Evolutionary conservation across 164 flowering plant species (phyloP), one percentile per base, ranked within the genome.

Genomic region (Paratinospora sagittata): DNA sequence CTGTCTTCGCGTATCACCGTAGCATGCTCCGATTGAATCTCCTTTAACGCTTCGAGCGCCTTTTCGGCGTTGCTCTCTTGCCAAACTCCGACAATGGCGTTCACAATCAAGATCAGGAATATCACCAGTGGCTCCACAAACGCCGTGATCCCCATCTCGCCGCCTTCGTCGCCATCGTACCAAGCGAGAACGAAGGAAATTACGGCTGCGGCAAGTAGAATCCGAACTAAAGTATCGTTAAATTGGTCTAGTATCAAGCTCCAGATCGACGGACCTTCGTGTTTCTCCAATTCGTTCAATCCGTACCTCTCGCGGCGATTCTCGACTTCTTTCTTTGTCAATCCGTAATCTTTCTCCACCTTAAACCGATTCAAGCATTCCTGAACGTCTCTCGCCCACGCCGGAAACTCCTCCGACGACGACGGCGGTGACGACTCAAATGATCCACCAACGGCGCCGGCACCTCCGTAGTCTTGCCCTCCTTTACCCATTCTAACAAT

Each of bases 61-160:
- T 85, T 81, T 73, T 85, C 88, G 3, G 88, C 88, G 60, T 85
- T 85, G 76, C 52, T 85, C 77, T 85, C 88, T 55, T 85, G 88
- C 87, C 89, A 85, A 0, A 84, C 89, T 27, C 89, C 89, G 34
- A 84, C 89, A 66, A 81, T 66, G 45, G 89, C 89, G 57, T 85
- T 85, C 61, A 81, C 79, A 57, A 85, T 82, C 74, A 85, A 69
- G 66, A 85, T 85, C 68, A 85, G 55, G 71, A 85, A 85, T 39
- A 85, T 85, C 17, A 85, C 88, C 9, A 85, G 71, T 0, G 86
- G 88, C 76, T 85, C 88, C 5, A 85, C 86, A 61, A 85, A 85
- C 0, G 88, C 88, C 0, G 88, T 82, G 43, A 85, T 81, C 47
- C 63, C 81, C 83, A 74, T 81, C 76, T 85, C 84, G 0, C 88